phyloP scores from a whole-genome alignment of 257 asterid species.

The Penstemon eatonii region DNA sequence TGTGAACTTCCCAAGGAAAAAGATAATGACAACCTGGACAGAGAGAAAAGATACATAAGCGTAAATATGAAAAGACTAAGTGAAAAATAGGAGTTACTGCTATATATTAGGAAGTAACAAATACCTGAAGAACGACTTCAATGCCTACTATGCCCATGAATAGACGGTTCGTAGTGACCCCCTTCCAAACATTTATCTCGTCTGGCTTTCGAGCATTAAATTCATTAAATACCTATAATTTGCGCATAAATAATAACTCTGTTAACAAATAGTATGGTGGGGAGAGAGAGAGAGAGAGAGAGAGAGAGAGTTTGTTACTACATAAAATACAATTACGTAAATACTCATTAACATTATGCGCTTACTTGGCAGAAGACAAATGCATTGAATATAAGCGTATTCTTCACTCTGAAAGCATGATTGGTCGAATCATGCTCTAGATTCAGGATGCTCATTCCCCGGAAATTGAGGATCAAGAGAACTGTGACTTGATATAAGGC shows the following conservation, averaged over 20 bases:
- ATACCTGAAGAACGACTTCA: constrained; percentile 84
- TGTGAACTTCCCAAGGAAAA: constrained; percentile 76
- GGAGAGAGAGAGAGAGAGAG: neutral
- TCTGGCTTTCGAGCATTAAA: constrained; percentile 93
- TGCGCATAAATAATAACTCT: constrained; percentile 13
- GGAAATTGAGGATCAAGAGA: constrained; percentile 76
- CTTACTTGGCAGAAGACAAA: constrained; percentile 88
- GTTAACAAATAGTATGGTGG: neutral
- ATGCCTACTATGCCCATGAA: constrained; percentile 69
- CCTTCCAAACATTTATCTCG: constrained; percentile 74
- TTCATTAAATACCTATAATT: constrained; percentile 70
- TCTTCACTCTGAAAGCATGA: constrained; percentile 65
- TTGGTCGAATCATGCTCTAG: constrained; percentile 45
- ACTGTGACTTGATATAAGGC: constrained; percentile 90
- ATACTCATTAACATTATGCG: neutral
- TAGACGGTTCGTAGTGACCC: constrained; percentile 69
- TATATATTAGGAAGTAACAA: neutral
- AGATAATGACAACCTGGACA: constrained; percentile 70
- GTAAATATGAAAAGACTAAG: neutral
- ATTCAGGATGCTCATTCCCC: constrained; percentile 63
- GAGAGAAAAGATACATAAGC: constrained; percentile 2
- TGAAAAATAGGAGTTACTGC: neutral
- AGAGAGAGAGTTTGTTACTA: neutral
- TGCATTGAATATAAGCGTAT: constrained; percentile 88
- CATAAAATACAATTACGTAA: neutral